These are phyloP conservation scores for Tuber magnatum DNA, from an alignment of 495 filamentous ascomycete genomes.

Conservation along the genomic window DNA sequence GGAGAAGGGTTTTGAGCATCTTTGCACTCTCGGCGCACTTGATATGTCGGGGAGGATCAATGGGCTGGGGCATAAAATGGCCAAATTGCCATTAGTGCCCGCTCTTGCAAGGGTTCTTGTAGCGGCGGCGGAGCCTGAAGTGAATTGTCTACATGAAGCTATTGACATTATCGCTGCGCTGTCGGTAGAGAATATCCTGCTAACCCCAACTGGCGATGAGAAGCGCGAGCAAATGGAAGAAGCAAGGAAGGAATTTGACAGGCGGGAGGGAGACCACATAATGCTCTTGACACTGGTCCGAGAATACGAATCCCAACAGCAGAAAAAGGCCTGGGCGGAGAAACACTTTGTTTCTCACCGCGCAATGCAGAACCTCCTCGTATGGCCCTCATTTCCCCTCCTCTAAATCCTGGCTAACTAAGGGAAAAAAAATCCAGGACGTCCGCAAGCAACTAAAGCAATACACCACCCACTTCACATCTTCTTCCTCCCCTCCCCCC, in stretches of 20 bases:
- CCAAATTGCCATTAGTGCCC: conserved; percentile 74
- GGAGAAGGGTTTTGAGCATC: conserved; percentile 73
- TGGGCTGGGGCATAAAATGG: conserved; percentile 63
- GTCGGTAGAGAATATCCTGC: conserved; percentile 81
- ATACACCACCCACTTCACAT: conserved; percentile 38
- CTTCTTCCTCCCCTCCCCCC: neutral
- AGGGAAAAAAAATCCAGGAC: conserved; percentile 21
- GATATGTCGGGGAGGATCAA: conserved; percentile 67
- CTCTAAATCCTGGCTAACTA: conserved; percentile 9
- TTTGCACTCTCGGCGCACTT: conserved; percentile 70
- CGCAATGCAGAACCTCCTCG: conserved; percentile 60
- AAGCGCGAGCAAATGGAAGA: conserved; percentile 67
- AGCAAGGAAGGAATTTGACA: conserved; percentile 63
- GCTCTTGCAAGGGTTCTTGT: conserved; percentile 73
- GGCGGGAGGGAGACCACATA: conserved; percentile 82
- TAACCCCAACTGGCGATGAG: conserved; percentile 73
- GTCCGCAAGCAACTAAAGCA: conserved; percentile 29
- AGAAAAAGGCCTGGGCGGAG: conserved; percentile 72
- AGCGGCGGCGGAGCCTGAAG: conserved; percentile 63
- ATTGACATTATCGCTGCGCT: conserved; percentile 90
- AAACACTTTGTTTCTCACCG: conserved; percentile 68
- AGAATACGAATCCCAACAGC: conserved; percentile 64
- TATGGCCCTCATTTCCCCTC: neutral
- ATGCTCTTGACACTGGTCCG: conserved; percentile 79
- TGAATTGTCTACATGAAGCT: conserved; percentile 66